Percentiles rank a stretch among this genome's conserved stretches.
phyloP scores from a whole-genome alignment of 352 stramenopile genomes.

The Globisporangium echinulatum region DNA sequence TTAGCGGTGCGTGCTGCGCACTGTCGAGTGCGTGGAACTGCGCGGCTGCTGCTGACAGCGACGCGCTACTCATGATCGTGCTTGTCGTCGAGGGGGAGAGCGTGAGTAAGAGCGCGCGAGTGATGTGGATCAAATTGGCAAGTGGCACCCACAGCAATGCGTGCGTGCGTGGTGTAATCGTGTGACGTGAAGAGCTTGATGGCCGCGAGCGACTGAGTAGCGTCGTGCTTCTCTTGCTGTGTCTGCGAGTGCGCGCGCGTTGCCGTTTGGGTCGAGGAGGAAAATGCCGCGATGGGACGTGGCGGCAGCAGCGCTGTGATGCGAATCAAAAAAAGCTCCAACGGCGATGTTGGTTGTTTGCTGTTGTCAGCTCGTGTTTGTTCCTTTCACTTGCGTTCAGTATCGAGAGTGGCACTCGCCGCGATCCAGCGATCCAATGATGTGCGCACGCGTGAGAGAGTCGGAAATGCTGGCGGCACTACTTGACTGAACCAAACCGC shows the following conservation, averaged over 20 bases:
- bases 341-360: background rate
- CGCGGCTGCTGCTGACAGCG: no score
- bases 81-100: no score
- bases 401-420: background rate
- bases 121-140: background rate
- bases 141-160: background rate
- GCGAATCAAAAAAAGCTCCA: slow-evolving; percentile 1
- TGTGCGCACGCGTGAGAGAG: background rate
- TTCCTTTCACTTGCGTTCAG: background rate
- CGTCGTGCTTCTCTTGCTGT: background rate
- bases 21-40: no score
- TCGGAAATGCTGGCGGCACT: background rate
- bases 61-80: no score
- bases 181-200: background rate
- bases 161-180: background rate
- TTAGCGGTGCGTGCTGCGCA: no score
- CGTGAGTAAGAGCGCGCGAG: background rate
- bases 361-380: background rate
- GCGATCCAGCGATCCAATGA: background rate
- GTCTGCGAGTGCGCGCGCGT: background rate
- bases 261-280: background rate
- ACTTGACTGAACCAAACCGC: background rate
- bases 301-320: background rate
- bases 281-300: slow-evolving; percentile 2
- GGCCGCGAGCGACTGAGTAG: no score